A percentile compares a stretch with the other conserved stretches of the same genome.
Evolutionary conservation across 305 asterid species (phyloP).

Genomic region (Fraxinus baroniana): DNA sequence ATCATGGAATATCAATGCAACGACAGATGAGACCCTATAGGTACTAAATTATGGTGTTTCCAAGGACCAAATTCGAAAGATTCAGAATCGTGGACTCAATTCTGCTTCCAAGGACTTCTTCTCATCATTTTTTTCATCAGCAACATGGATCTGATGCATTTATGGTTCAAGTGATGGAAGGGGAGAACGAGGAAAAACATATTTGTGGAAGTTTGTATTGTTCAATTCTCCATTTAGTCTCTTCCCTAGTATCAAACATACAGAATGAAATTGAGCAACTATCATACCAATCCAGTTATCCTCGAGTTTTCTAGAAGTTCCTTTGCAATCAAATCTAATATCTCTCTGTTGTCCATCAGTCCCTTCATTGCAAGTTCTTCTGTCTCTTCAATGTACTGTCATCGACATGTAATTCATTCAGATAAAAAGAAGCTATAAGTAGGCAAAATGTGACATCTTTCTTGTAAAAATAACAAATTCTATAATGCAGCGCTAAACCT

Average conservation of each 20-base stretch:
- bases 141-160: neutral
- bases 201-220: neutral
- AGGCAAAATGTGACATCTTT: constrained; percentile 5
- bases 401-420: constrained; percentile 22
- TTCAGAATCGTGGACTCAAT: neutral
- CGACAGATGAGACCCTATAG: neutral
- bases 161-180: neutral
- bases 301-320: constrained; percentile 69
- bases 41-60: neutral
- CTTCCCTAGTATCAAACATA: neutral
- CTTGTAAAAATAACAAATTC: neutral
- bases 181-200: neutral
- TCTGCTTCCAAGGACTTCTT: neutral
- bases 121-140: neutral
- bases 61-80: neutral
- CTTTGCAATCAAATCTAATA: constrained; percentile 65
- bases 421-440: constrained; percentile 3
- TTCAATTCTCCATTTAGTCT: neutral
- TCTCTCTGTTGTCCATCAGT: constrained; percentile 68
- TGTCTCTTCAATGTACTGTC: constrained; percentile 89
- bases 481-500: neutral
- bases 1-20: neutral
- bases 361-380: constrained; percentile 97
- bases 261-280: constrained; percentile 14
- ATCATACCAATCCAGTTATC: constrained; percentile 85